A percentile compares a stretch with the other conserved stretches of the same genome.
phyloP scores from a whole-genome alignment of 179 eudicot genomes.

The Silene noctiflora region DNA sequence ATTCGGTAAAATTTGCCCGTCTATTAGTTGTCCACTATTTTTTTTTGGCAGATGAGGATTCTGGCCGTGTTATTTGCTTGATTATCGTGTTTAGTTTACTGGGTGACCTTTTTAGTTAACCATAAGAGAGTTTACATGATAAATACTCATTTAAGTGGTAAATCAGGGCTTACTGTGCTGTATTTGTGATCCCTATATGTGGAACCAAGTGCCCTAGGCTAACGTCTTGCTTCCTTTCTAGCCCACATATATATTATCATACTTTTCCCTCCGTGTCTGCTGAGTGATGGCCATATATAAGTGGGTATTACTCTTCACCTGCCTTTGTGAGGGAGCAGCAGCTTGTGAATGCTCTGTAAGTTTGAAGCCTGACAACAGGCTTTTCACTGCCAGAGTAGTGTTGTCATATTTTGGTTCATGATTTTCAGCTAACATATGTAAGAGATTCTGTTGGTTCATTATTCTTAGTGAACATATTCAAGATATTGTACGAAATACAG shows the following conservation, averaged over 20 bases:
- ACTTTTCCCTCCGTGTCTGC: background rate
- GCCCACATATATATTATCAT: background rate
- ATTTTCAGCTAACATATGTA: background rate
- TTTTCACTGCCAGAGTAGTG: background rate
- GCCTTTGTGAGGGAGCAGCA: too few species aligned
- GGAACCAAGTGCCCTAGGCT: background rate
- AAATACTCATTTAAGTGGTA: background rate
- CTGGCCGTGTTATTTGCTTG: background rate
- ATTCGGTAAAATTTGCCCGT: conserved; percentile 53
- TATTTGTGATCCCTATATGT: background rate
- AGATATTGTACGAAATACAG: background rate
- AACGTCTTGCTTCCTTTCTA: background rate
- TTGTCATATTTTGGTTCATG: background rate
- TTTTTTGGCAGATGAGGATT: background rate
- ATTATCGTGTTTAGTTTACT: background rate
- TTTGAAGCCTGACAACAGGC: background rate
- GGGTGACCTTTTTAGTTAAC: background rate
- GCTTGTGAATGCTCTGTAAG: too few species aligned
- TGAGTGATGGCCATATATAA: too few species aligned
- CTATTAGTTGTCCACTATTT: background rate
- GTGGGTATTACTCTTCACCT: too few species aligned
- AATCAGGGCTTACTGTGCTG: background rate
- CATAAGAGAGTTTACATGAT: background rate
- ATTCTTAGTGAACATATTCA: too few species aligned
- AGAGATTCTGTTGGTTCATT: too few species aligned